Evolutionary conservation across 805 yeast genomes (phyloP).

Genomic region (Candida suzukii): DNA sequence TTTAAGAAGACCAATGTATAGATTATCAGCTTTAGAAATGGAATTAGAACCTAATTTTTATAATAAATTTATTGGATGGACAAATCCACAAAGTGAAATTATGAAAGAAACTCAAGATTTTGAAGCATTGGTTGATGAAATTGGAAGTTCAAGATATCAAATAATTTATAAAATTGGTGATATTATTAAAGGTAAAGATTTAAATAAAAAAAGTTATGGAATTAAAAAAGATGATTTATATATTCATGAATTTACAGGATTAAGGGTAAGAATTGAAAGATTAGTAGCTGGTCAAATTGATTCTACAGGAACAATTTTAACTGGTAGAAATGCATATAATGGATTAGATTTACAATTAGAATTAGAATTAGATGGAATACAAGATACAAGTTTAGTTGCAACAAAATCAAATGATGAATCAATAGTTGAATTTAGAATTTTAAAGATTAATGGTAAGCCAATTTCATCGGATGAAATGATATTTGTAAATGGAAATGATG

Average conservation of each 20-base stretch:
- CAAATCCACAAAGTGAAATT: conserved; percentile 5
- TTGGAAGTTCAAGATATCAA: neutral
- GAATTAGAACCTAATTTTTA: conserved; percentile 27
- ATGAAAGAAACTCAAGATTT: neutral
- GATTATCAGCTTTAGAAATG: conserved; percentile 16
- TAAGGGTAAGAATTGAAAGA: conserved; percentile 41
- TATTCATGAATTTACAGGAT: conserved; percentile 33
- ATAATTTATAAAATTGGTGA: neutral
- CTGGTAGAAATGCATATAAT: neutral
- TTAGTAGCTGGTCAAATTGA: conserved; percentile 35
- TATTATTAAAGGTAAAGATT: conserved; percentile 2
- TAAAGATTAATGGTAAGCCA: conserved; percentile 1
- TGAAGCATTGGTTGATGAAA: neutral
- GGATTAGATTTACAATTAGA: too few species aligned
- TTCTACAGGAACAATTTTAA: conserved; percentile 21
- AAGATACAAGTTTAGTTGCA: conserved; percentile 1
- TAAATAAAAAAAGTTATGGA: too few species aligned
- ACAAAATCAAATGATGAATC: conserved; percentile 9
- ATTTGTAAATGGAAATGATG: neutral
- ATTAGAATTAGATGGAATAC: too few species aligned
- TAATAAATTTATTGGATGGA: neutral
- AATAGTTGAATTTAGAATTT: conserved; percentile 6
- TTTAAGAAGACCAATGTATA: conserved; percentile 35
- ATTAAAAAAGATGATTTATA: conserved; percentile 25
- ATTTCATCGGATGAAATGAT: neutral